Evolutionary conservation across 2,329 filamentous ascomycete species (phyloP).

Genomic region (Aspergillus eucalypticola): DNA sequence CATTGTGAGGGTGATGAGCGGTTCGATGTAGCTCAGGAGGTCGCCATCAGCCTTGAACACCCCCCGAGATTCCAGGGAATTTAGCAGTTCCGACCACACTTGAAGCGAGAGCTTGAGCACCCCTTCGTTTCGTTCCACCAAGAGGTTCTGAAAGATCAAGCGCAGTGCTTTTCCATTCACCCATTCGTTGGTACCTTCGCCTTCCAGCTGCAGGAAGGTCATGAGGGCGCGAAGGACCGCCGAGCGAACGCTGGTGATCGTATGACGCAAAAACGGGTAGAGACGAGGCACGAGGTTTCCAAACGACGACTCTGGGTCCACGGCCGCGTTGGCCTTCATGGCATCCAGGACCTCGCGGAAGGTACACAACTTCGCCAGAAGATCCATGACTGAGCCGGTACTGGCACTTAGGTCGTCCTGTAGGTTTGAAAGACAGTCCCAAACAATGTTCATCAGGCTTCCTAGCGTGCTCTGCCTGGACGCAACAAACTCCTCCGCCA

Average conservation of each 20-base stretch:
- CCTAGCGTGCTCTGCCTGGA: slow-evolving; percentile 77
- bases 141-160: slow-evolving; percentile 89
- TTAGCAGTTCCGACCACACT: slow-evolving; percentile 79
- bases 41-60: slow-evolving; percentile 68
- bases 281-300: slow-evolving; percentile 87
- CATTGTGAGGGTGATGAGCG: slow-evolving; percentile 80
- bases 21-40: slow-evolving; percentile 71
- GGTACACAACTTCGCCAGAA: slow-evolving; percentile 90
- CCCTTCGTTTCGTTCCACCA: slow-evolving; percentile 85
- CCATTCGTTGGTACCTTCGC: slow-evolving; percentile 80
- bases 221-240: slow-evolving; percentile 89
- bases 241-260: slow-evolving; percentile 90
- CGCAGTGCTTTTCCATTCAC: slow-evolving; percentile 85
- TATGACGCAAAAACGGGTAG: slow-evolving; percentile 94
- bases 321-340: slow-evolving; percentile 85
- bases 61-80: slow-evolving; percentile 62
- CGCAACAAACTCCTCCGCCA: slow-evolving; percentile 90
- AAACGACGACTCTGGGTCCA: slow-evolving; percentile 85
- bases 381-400: slow-evolving; percentile 97
- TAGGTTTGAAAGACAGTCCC: slow-evolving; percentile 95
- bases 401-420: slow-evolving; percentile 96
- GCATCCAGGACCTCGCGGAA: slow-evolving; percentile 90
- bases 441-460: slow-evolving; percentile 87
- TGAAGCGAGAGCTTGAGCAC: slow-evolving; percentile 82
- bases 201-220: slow-evolving; percentile 87